Evolutionary conservation across 108 stramenopile species (phyloP).

Genomic region (Cyclostephanos tholiformis): DNA sequence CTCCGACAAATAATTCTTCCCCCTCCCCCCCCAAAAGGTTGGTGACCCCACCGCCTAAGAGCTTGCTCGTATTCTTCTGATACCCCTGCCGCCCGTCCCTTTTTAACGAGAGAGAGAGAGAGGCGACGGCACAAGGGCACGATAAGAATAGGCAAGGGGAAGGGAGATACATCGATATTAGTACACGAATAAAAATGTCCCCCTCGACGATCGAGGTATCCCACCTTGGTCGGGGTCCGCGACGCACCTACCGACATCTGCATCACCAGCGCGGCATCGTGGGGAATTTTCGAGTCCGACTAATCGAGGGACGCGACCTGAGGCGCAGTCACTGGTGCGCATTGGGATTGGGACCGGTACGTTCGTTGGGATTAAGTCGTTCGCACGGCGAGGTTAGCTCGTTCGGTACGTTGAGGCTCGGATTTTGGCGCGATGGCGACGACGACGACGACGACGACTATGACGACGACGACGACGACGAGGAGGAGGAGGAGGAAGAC

Average conservation of each 20-base stretch:
- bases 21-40: too few species aligned
- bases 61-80: too few species aligned
- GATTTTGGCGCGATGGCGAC: slow-evolving; percentile 28
- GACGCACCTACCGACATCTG: slow-evolving; percentile 70
- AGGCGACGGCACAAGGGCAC: too few species aligned
- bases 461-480: not conserved
- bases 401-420: slow-evolving; percentile 57
- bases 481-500: not conserved
- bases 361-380: slow-evolving; percentile 71
- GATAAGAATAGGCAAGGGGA: too few species aligned
- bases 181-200: too few species aligned
- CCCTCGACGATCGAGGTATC: not conserved
- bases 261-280: slow-evolving; percentile 79
- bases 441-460: slow-evolving; percentile 1
- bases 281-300: slow-evolving; percentile 66
- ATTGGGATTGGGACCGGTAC: slow-evolving; percentile 70
- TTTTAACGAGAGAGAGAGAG: too few species aligned
- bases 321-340: slow-evolving; percentile 78
- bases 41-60: too few species aligned
- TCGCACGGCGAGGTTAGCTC: slow-evolving; percentile 73
- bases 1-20: too few species aligned
- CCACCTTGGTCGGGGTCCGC: slow-evolving; percentile 47
- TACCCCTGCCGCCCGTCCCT: too few species aligned
- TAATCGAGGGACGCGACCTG: slow-evolving; percentile 71
- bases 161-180: too few species aligned